A percentile compares a stretch with the other conserved stretches of the same genome.
Conservation (phyloP, 202 grass and related monocot species). For the Carex sylvatica region DNA sequence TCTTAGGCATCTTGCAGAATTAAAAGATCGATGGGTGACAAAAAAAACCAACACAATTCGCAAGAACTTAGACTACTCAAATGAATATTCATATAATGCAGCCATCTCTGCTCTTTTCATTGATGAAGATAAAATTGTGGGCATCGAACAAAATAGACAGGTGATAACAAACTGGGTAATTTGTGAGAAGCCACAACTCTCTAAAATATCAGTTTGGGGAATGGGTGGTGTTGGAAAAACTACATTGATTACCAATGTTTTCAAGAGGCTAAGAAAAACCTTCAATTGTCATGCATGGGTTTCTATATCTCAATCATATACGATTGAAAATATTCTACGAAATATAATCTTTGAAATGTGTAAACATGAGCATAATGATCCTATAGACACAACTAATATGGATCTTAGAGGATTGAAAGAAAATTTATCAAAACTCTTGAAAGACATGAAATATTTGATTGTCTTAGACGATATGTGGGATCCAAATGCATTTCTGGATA, state of each 20-base stretch:
- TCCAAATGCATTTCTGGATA: slow-evolving; percentile 22
- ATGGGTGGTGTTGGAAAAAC: slow-evolving; percentile 79
- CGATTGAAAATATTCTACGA: slow-evolving; percentile 27
- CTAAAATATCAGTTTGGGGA: slow-evolving; percentile 43
- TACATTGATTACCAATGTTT: slow-evolving; percentile 37
- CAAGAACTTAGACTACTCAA: not conserved
- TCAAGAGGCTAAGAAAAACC: slow-evolving; percentile 22
- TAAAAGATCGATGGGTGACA: slow-evolving; percentile 18
- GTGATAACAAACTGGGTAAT: slow-evolving; percentile 21
- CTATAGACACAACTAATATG: slow-evolving; percentile 10
- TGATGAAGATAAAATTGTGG: slow-evolving; percentile 37
- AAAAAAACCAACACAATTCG: not conserved
- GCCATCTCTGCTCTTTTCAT: not conserved
- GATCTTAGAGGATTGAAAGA: slow-evolving; percentile 40
- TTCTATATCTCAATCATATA: slow-evolving; percentile 34
- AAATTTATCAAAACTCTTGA: slow-evolving; percentile 34
- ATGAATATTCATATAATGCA: not conserved
- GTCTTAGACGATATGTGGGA: slow-evolving; percentile 69
- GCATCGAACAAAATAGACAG: slow-evolving; percentile 26
- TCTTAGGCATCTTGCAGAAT: slow-evolving; percentile 24
- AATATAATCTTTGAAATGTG: slow-evolving; percentile 23
- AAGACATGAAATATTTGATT: slow-evolving; percentile 34
- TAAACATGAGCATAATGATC: not conserved
- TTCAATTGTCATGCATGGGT: slow-evolving; percentile 43
- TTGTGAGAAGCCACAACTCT: not conserved